A percentile compares a stretch with the other conserved stretches of the same genome.
Conservation (phyloP, 140 eudicot genomes). For the Erigeron philadelphicus region DNA sequence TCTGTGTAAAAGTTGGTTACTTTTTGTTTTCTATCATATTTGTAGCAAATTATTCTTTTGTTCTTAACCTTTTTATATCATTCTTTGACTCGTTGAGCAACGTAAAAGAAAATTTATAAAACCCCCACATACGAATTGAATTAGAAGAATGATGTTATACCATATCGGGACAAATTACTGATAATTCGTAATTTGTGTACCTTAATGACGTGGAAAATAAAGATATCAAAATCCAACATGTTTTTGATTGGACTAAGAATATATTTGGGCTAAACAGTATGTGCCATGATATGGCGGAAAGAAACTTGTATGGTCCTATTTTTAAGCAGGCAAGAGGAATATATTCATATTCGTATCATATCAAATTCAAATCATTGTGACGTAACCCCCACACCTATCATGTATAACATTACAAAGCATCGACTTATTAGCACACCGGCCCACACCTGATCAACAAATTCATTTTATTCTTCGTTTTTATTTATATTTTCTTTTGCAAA, state of each 20-base stretch:
- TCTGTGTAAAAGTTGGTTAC: not conserved
- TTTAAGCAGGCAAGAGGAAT: constrained; percentile 10
- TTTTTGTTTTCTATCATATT: not conserved
- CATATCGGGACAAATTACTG: no score
- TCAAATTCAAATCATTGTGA: constrained; percentile 10
- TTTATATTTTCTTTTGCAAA: no score
- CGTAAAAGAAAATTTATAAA: no score
- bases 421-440: not conserved
- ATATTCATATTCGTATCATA: constrained; percentile 15
- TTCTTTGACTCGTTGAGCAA: no score
- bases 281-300: constrained; percentile 4
- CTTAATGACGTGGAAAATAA: not conserved
- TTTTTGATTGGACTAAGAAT: constrained; percentile 17
- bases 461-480: not conserved
- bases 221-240: not conserved
- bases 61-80: no score
- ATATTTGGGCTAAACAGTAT: constrained; percentile 5
- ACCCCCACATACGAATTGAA: no score
- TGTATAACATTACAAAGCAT: constrained; percentile 1
- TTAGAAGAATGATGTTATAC: no score
- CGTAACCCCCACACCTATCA: not conserved
- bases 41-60: not conserved
- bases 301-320: constrained; percentile 17
- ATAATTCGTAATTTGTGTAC: no score
- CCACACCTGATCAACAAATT: not conserved